Evolutionary conservation across 2,329 filamentous ascomycete genomes (phyloP), one percentile per base, ranked within the genome.

Genomic region (Ophiostoma quercus): DNA sequence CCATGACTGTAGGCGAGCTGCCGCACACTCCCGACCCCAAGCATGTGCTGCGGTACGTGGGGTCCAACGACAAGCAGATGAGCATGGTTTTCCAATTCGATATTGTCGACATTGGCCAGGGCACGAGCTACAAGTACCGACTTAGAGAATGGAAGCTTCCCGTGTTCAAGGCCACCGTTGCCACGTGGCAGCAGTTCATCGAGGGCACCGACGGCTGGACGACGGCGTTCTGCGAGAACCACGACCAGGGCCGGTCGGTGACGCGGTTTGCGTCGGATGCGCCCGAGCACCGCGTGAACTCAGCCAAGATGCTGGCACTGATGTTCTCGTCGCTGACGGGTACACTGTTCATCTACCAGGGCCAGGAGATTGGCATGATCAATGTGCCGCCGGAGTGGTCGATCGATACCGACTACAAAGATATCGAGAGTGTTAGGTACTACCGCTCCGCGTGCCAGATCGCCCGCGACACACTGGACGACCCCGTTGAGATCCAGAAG

Each of bases 81-180:
- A 84, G 87, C 75, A 91, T 91, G 89, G 86, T 90, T 1, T 91
- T 91, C 77, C 86, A 88, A 73, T 88, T 89, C 72, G 85, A 88
- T 73, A 83, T 88, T 66, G 87, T 90, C 8, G 84, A 89, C 74
- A 79, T 89, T 19, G 88, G 85, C 6, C 81, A 82, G 69, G 84
- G 85, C 70, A 76, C 60, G 1, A 65, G 39, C 0, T 79, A 83
- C 67, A 84, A 83, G 72, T 84, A 86, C 74, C 83, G 86, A 69
- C 86, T 84, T 47, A 79, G 80, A 8, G 80, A 79, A 60, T 88
- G 80, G 76, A 80, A 77, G 8, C 79, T 87, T 7, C 77, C 82
- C 0, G 77, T 82, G 29, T 72, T 88, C 71, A 74, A 74, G 69
- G 47, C 47, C 19, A 80, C 83, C 8, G 77, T 87, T 3, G 76